Evolutionary conservation across 78 protist genomes (phyloP).

Genomic region (Dictyostelium purpureum): DNA sequence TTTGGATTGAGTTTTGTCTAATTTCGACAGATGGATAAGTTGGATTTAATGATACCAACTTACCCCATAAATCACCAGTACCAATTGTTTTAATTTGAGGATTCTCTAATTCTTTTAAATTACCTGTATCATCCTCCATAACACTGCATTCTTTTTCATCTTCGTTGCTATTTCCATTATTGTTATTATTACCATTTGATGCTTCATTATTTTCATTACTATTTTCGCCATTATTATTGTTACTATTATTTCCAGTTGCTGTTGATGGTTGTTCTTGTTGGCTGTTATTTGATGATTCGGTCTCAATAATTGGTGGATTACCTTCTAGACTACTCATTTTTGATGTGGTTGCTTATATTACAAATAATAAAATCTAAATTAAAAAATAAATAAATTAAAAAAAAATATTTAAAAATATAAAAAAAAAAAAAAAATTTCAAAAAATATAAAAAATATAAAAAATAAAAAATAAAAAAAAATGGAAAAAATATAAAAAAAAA

Average conservation of each 20-base stretch:
- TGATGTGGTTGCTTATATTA: no score
- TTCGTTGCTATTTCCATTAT: background rate
- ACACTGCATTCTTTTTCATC: background rate
- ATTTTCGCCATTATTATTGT: background rate
- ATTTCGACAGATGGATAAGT: slow-evolving; percentile 40
- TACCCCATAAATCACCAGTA: slow-evolving; percentile 54
- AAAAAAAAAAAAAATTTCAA: no score
- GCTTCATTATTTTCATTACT: background rate
- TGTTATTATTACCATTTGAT: background rate
- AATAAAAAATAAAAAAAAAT: no score
- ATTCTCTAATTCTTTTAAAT: background rate
- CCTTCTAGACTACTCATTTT: no score
- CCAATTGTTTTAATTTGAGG: slow-evolving; percentile 17
- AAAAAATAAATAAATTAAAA: no score
- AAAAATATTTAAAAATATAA: no score
- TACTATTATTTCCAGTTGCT: background rate
- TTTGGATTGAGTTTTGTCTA: slow-evolving; percentile 17
- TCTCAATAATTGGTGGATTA: no score
- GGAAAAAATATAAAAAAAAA: no score
- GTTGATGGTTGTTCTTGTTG: background rate
- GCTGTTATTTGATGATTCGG: no score
- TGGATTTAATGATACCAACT: slow-evolving; percentile 56
- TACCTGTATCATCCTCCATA: background rate
- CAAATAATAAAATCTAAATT: no score
- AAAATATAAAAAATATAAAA: no score